Evolutionary conservation across 2,329 filamentous ascomycete species (phyloP).

Genomic region (Alternaria sp.): DNA sequence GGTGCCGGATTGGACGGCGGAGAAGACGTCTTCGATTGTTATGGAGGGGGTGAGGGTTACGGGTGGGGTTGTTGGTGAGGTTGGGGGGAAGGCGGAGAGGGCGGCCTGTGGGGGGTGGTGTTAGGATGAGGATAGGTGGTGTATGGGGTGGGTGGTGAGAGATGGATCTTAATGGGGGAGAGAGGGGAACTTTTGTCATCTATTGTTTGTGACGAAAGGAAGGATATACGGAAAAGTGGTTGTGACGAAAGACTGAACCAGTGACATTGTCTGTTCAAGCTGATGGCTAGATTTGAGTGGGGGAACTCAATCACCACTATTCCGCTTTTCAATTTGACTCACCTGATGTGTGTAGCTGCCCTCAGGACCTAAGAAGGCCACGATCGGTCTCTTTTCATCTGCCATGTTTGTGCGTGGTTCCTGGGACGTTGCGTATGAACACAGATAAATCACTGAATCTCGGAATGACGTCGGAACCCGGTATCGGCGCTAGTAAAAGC

Average conservation of each 20-base stretch:
- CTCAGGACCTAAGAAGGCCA: conserved; percentile 68
- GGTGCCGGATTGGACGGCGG: conserved; percentile 71
- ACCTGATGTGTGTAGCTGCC: conserved; percentile 76
- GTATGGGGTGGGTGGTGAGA: no score
- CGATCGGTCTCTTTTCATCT: conserved; percentile 29
- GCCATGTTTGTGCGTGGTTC: conserved; percentile 12
- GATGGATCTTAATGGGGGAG: neutral
- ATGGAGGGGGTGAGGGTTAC: conserved; percentile 49
- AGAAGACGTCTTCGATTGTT: conserved; percentile 74
- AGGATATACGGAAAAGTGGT: neutral
- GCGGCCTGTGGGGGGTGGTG: conserved; percentile 57
- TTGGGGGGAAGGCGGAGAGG: conserved; percentile 56
- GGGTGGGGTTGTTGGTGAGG: conserved; percentile 20
- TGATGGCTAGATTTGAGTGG: neutral
- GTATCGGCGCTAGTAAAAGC: conserved; percentile 10
- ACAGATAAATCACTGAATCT: neutral
- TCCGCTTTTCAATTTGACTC: conserved; percentile 14
- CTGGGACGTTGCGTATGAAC: neutral
- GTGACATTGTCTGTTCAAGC: neutral
- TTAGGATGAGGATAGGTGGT: neutral
- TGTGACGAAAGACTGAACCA: neutral
- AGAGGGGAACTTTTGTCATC: no score
- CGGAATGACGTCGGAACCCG: conserved; percentile 16
- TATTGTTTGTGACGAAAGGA: neutral
- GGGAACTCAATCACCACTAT: neutral